phyloP scores from a whole-genome alignment of 2,329 filamentous ascomycete genomes.

The Rutstroemia sp. region DNA sequence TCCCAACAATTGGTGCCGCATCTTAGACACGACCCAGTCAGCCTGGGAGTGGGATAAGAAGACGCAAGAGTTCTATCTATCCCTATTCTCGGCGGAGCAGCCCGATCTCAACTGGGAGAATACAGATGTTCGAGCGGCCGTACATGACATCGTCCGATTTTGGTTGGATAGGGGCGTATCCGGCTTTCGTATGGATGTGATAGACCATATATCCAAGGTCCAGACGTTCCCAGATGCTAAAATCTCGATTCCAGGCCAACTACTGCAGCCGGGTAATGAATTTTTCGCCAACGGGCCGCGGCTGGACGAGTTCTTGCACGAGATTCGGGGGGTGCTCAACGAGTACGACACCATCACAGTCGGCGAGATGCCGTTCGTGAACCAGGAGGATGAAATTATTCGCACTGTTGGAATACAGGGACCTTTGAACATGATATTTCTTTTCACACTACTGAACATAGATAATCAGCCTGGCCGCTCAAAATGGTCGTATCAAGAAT shows the following conservation, averaged over 20 bases:
- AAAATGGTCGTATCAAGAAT: too few relatives aligned
- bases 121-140: slow-evolving; percentile 54
- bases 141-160: slow-evolving; percentile 64
- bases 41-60: slow-evolving; percentile 47
- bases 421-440: too few relatives aligned
- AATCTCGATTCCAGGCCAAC: slow-evolving; percentile 29
- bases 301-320: too few relatives aligned
- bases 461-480: too few relatives aligned
- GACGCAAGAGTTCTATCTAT: slow-evolving; percentile 45
- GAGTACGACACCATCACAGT: too few relatives aligned
- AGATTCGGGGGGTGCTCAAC: too few relatives aligned
- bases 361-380: too few relatives aligned
- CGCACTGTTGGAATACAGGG: too few relatives aligned
- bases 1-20: slow-evolving; percentile 38
- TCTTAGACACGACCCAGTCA: slow-evolving; percentile 25
- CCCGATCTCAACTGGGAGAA: slow-evolving; percentile 77
- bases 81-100: slow-evolving; percentile 61
- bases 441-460: too few relatives aligned
- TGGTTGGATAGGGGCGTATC: slow-evolving; percentile 60
- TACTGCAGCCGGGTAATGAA: slow-evolving; percentile 19
- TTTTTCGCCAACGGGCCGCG: too few relatives aligned
- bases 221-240: slow-evolving; percentile 47
- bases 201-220: slow-evolving; percentile 60
- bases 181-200: slow-evolving; percentile 53
- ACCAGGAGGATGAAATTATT: too few relatives aligned